These are phyloP conservation scores for Chaetomium strumarium DNA, from an alignment of 2,329 filamentous ascomycete genomes.

Conservation along the genomic window DNA sequence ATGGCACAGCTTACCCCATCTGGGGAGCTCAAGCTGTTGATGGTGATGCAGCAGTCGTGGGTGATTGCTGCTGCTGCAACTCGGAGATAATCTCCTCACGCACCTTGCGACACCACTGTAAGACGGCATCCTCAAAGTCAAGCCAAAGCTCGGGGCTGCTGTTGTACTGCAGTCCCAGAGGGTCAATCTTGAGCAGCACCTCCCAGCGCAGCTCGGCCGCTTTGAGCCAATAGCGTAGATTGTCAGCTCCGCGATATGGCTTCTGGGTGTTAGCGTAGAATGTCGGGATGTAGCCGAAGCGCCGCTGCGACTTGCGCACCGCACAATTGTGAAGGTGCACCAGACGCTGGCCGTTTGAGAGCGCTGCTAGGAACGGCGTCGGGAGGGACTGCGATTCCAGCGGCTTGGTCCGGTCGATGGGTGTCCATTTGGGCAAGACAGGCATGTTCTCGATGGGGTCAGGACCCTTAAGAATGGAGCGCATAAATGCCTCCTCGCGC, in stretches of 20 bases:
- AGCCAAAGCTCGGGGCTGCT: conserved; percentile 65
- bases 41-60: background rate
- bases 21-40: background rate
- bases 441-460: conserved; percentile 33
- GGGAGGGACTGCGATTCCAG: conserved; percentile 41
- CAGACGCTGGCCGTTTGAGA: conserved; percentile 75
- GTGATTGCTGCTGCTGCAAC: conserved; percentile 29
- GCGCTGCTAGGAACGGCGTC: conserved; percentile 65
- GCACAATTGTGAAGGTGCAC: conserved; percentile 86
- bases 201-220: conserved; percentile 94
- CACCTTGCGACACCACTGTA: conserved; percentile 77
- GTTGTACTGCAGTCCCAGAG: conserved; percentile 78
- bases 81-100: conserved; percentile 78
- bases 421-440: conserved; percentile 62
- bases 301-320: conserved; percentile 75
- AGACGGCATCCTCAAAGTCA: conserved; percentile 75
- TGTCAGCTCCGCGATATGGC: conserved; percentile 89
- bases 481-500: conserved; percentile 75
- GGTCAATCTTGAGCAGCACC: conserved; percentile 73
- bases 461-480: conserved; percentile 51
- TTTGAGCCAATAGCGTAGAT: conserved; percentile 93
- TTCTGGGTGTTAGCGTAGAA: conserved; percentile 93
- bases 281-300: conserved; percentile 81
- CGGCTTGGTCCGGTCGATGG: conserved; percentile 39
- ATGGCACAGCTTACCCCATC: background rate